phyloP scores from a whole-genome alignment of 371 early-diverging fungal genomes.

The Parasitella parasitica region DNA sequence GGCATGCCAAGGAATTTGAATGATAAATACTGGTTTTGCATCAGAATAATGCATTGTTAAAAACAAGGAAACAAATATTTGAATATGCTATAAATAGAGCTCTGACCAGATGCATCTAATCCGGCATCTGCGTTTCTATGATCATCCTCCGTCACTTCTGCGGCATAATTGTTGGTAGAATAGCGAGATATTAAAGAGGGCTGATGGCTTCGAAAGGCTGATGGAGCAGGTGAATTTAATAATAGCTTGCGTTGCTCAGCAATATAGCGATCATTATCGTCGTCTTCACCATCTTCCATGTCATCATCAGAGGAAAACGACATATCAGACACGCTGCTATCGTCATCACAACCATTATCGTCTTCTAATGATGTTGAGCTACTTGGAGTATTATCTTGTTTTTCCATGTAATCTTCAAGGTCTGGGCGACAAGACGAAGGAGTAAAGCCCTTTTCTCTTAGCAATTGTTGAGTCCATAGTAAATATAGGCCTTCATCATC shows the following conservation, averaged over 20 bases:
- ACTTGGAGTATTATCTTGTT: not conserved
- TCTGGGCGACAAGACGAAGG: constrained; percentile 17
- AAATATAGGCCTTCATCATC: constrained; percentile 40
- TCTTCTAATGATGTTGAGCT: not conserved
- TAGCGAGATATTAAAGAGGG: constrained; percentile 3
- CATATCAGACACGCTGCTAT: constrained; percentile 22
- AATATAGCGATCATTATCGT: not conserved
- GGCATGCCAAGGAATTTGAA: not conserved
- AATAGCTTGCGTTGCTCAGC: constrained; percentile 7
- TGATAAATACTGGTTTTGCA: not conserved
- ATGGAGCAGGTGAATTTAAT: not conserved
- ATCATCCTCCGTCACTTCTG: not conserved
- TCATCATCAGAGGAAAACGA: constrained; percentile 5
- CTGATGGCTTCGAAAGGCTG: not conserved
- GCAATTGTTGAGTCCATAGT: constrained; percentile 38
- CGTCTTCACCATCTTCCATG: constrained; percentile 2
- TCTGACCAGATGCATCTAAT: not conserved
- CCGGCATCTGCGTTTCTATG: not conserved
- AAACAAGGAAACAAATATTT: not conserved
- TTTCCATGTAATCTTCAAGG: constrained; percentile 11
- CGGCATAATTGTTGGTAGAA: not conserved
- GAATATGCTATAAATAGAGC: not conserved
- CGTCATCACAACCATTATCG: constrained; percentile 16
- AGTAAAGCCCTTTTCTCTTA: constrained; percentile 30
- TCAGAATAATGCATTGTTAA: not conserved